A percentile compares a stretch with the other conserved stretches of the same genome.
Conservation (phyloP, 306 rosid genomes). For the Casuarina cunninghamiana region DNA sequence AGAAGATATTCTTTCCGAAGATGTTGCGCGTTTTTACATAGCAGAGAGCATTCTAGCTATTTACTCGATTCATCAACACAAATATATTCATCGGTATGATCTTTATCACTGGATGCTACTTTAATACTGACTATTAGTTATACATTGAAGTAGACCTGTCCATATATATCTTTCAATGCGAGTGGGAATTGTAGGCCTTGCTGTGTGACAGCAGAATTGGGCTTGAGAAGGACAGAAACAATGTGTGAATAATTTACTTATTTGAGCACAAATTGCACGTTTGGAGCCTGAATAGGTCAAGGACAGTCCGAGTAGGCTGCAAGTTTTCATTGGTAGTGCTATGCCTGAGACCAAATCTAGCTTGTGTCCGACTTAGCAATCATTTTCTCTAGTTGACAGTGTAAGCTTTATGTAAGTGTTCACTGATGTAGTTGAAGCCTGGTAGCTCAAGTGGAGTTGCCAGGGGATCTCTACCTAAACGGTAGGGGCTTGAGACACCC, state of each 20-base stretch:
- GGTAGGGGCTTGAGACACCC: no score
- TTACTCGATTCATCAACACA: slow-evolving; percentile 94
- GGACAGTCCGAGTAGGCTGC: background rate
- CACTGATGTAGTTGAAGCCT: background rate
- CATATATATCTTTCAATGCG: background rate
- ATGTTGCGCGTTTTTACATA: slow-evolving; percentile 89
- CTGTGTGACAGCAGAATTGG: background rate
- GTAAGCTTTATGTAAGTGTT: background rate
- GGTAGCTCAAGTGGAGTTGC: no score
- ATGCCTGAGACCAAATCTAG: background rate
- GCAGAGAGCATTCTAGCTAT: slow-evolving; percentile 98
- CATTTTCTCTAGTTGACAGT: background rate
- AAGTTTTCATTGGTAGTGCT: background rate
- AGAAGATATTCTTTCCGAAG: slow-evolving; percentile 91
- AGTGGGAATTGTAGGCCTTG: background rate
- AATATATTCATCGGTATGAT: slow-evolving; percentile 85
- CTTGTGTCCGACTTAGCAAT: background rate
- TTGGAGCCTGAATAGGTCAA: slow-evolving; percentile 1
- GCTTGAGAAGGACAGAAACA: no score
- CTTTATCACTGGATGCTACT: slow-evolving; percentile 9
- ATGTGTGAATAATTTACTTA: background rate
- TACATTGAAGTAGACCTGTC: background rate
- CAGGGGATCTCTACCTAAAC: no score
- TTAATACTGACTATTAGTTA: background rate
- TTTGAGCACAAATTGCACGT: background rate